These are phyloP conservation scores for Beauveria medogensis DNA, from an alignment of 2,329 filamentous ascomycete species.

Conservation along the genomic window DNA sequence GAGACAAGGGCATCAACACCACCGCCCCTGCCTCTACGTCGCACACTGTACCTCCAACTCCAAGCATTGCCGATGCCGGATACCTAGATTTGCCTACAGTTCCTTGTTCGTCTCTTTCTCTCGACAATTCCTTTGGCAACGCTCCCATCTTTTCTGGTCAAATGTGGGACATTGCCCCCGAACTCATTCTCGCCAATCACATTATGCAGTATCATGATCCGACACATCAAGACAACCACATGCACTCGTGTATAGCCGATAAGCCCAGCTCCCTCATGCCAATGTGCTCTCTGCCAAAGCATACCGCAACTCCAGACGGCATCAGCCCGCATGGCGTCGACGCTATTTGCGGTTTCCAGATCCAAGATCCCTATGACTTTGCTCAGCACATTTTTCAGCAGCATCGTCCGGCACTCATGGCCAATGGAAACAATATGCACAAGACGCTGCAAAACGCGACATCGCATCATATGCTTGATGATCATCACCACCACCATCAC, in stretches of 20 bases:
- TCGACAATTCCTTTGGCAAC: slow-evolving; percentile 12
- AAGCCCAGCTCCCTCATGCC: slow-evolving; percentile 18
- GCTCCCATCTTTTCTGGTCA: slow-evolving; percentile 5
- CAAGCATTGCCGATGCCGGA: slow-evolving; percentile 6
- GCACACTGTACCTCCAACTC: slow-evolving; percentile 10
- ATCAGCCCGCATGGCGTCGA: slow-evolving; percentile 14
- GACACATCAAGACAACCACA: slow-evolving; percentile 16
- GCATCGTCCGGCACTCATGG: slow-evolving; percentile 16
- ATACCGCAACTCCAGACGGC: slow-evolving; percentile 10
- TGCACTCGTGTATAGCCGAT: slow-evolving; percentile 21
- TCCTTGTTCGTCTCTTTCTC: slow-evolving; percentile 18
- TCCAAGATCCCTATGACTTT: slow-evolving; percentile 20
- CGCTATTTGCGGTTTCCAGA: slow-evolving; percentile 21
- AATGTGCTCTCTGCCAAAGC: slow-evolving; percentile 22
- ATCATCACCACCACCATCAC: background rate
- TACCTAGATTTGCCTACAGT: slow-evolving; percentile 13
- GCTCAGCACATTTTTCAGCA: slow-evolving; percentile 23
- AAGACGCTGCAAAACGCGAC: slow-evolving; percentile 6
- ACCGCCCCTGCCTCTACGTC: slow-evolving; percentile 11
- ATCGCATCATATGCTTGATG: slow-evolving; percentile 1
- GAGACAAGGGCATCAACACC: slow-evolving; percentile 15
- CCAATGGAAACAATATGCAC: slow-evolving; percentile 11
- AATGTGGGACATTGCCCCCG: slow-evolving; percentile 15
- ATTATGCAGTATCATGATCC: slow-evolving; percentile 24
- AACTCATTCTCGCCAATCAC: slow-evolving; percentile 21